A percentile compares a stretch with the other conserved stretches of the same genome.
Evolutionary conservation across 2,329 filamentous ascomycete species (phyloP).

Genomic region (Penicillium digitatum): DNA sequence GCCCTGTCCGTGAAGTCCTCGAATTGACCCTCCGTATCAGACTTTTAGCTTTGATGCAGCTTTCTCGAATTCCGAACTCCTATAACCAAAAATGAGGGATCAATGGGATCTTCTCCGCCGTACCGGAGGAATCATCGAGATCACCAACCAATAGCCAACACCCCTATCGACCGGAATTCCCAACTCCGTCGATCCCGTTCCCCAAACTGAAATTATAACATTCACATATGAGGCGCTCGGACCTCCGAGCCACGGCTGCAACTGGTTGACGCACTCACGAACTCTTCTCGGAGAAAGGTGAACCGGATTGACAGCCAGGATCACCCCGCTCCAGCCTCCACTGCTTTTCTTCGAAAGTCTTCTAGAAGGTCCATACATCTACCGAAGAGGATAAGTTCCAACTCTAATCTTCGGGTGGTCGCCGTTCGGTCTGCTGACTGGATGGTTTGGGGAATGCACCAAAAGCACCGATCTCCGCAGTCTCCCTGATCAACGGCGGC

Average conservation of each 20-base stretch:
- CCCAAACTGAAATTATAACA: slow-evolving; percentile 3
- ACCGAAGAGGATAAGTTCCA: slow-evolving; percentile 1
- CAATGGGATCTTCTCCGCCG: background rate
- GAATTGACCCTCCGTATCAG: background rate
- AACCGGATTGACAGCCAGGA: slow-evolving; percentile 14
- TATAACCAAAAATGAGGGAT: slow-evolving; percentile 1
- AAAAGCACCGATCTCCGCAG: background rate
- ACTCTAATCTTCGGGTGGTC: background rate
- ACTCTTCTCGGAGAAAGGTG: background rate
- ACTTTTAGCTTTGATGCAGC: background rate
- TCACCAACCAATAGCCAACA: background rate
- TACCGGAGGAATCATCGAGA: background rate
- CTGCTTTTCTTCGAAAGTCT: background rate
- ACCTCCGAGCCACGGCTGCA: slow-evolving; percentile 9
- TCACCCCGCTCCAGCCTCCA: background rate
- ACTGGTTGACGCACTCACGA: background rate
- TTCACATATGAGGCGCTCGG: slow-evolving; percentile 3
- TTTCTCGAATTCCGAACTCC: background rate
- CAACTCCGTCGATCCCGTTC: background rate
- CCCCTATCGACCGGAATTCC: no score
- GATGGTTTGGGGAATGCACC: background rate
- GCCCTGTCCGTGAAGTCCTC: background rate
- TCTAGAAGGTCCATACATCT: slow-evolving; percentile 1
- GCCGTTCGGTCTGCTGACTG: slow-evolving; percentile 6
- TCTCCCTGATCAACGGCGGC: slow-evolving; percentile 6